Base-by-base conservation (phyloP, 345 rosid species). In the Lepidium didymum region DNA sequence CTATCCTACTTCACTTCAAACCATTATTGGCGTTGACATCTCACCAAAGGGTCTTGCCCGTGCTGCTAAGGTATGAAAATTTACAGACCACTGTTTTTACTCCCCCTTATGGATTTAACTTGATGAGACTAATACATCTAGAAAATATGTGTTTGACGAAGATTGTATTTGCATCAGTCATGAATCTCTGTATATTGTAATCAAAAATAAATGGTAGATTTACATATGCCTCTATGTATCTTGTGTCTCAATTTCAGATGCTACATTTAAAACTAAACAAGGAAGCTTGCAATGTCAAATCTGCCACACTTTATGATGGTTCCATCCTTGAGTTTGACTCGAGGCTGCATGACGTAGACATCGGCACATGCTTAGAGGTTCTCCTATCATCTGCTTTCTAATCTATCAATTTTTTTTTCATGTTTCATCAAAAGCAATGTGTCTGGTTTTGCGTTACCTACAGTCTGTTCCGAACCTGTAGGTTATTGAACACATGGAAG, bases 401-500 rank as follows among this genome's bases (percentile, higher is more conserved):
- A 10, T 11, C 14, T 16, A 49, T 60, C 29, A 46, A 12, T 9
- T 1, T 56, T 63, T 56, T 63, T 37, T 45, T n/a, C 31, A 15
- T 64, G 33, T 16, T 4, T 44, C 31, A 19, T 44, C 23, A 47
- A 21, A 47, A 56, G 12, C 25, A 19, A 25, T 21, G 7, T 44
- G n/a, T 31, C 27, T 47, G 23, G 44, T 38, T 33, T 13, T 33
- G 15, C 54, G 6, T 57, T 16, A 27, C 34, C 38, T 49, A 29
- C 6, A 29, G 18, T 13, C 8, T 40, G 67, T 50, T 68, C 29
- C 0, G 11, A 29, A 61, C 56, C 38, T 73, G 5, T 57, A 90
- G 99, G 97, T 94, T 8, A 94, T 90, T 68, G 99, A 94, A 79
- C 97, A 91, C 72, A 91, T 94, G 88, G 99, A 94, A 79, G 99